Base-by-base conservation (phyloP, 306 rosid genomes). In the Rosa rugosa region DNA sequence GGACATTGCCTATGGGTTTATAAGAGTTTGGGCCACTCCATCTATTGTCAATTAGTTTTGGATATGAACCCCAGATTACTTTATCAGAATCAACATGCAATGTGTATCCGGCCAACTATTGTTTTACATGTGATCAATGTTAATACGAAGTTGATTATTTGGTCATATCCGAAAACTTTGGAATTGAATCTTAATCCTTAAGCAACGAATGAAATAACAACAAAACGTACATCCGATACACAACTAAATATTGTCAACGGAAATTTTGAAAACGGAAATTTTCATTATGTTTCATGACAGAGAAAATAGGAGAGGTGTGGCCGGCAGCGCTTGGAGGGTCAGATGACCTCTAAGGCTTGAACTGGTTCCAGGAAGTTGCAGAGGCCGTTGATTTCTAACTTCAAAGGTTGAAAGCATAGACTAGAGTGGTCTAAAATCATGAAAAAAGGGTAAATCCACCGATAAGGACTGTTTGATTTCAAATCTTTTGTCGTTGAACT, bases 361-460 rank as follows among this genome's bases (percentile, higher is more conserved):
- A 66, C 71, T 38, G 13, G 12, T 66, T 66, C 47, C 47, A 8
- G 71, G 71, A 66, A 66, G 27, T 64, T 64, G 42, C 44, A 64
- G 69, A 64, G 44, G 41, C 5, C n/a, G 5, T 36, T 65, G 41
- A 25, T 60, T 59, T 60, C 64, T 25, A 60, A 34, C 9, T 36
- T 34, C n/a, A 34, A 65, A 65, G 12, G 44, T 60, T 60, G 22
- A 31, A 40, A 18, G 7, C 49, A 67, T 11, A 16, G 38, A 65
- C n/a, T 6, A 5, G 3, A 40, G 49, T 66, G 47, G 27, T 38
- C 47, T 14, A 14, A 64, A 14, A 64, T 64, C 20, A 12, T 5
- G 68, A 63, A 2, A 13, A 25, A 27, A 12, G 11, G 42, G 1
- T 27, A 16, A 27, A 63, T 5, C n/a, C 4, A 27, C 5, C 41